These are phyloP conservation scores for Hygrocybe punicea DNA, from an alignment of 768 basidiomycete species.

Conservation along the genomic window DNA sequence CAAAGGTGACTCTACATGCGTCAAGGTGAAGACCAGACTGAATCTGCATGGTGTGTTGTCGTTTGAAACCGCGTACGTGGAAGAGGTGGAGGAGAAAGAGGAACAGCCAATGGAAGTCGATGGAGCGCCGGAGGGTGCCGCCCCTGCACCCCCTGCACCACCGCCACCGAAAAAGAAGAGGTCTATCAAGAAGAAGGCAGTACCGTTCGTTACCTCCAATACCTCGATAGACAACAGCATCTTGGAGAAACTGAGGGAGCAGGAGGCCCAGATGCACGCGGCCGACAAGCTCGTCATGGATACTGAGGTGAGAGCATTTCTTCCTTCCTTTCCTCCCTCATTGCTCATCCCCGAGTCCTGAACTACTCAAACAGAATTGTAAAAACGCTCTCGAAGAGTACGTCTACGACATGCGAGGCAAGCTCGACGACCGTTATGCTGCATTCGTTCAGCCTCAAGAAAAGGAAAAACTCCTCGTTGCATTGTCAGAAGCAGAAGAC, in stretches of 20 bases:
- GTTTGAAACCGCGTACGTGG: conserved; percentile 82
- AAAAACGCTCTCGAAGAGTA: conserved; percentile 99
- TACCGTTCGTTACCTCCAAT: conserved; percentile 66
- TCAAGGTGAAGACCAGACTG: conserved; percentile 88
- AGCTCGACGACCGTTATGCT: conserved; percentile 86
- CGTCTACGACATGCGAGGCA: conserved; percentile 91
- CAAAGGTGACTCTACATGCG: conserved; percentile 69
- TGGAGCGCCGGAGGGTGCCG: conserved; percentile 18
- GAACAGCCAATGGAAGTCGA: conserved; percentile 72
- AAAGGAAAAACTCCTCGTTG: conserved; percentile 69
- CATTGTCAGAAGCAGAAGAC: conserved; percentile 80
- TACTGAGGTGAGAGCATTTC: conserved; percentile 68
- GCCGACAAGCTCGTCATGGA: conserved; percentile 95
- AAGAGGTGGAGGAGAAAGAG: conserved; percentile 79
- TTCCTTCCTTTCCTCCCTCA: neutral
- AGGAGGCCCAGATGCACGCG: conserved; percentile 84
- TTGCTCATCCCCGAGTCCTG: neutral
- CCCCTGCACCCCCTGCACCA: conserved; percentile 30
- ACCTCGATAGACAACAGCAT: conserved; percentile 60
- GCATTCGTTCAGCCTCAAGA: conserved; percentile 70
- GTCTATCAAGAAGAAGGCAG: conserved; percentile 76
- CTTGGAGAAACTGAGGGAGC: conserved; percentile 68
- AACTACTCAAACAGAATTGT: conserved; percentile 88
- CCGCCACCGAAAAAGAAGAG: conserved; percentile 79
- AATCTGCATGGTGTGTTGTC: conserved; percentile 84